A percentile compares a stretch with the other conserved stretches of the same genome.
These are phyloP conservation scores for Haplosporangium sp. DNA, from an alignment of 371 early-diverging fungal genomes.

Conservation along the genomic window DNA sequence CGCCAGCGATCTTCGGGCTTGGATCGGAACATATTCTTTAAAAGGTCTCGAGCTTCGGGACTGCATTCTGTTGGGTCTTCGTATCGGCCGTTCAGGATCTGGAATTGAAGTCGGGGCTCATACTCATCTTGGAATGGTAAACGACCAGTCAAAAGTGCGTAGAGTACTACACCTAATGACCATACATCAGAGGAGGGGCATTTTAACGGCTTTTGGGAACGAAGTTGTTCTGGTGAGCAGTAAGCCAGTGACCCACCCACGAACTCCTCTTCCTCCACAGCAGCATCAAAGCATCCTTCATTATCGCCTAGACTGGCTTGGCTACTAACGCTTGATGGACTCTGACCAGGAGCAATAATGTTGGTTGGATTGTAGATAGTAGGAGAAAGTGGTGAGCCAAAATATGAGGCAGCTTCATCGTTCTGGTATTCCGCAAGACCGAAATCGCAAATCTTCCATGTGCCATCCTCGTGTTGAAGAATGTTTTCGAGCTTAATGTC, in stretches of 20 bases:
- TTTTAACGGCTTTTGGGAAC: slow-evolving; percentile 51
- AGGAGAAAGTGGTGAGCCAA: slow-evolving; percentile 51
- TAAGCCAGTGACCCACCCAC: slow-evolving; percentile 82
- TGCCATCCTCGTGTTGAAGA: slow-evolving; percentile 62
- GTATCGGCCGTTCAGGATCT: slow-evolving; percentile 70
- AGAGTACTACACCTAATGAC: slow-evolving; percentile 86
- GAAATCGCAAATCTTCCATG: slow-evolving; percentile 91
- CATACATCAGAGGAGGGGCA: slow-evolving; percentile 81
- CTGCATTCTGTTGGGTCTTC: slow-evolving; percentile 54
- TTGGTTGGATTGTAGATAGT: slow-evolving; percentile 22
- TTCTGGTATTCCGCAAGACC: slow-evolving; percentile 76
- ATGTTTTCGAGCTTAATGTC: slow-evolving; percentile 97
- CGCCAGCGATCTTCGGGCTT: slow-evolving; percentile 49
- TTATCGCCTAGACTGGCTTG: not conserved
- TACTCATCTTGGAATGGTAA: slow-evolving; percentile 85
- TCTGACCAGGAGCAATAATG: not conserved
- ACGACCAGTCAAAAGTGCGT: slow-evolving; percentile 74
- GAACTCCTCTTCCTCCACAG: slow-evolving; percentile 32
- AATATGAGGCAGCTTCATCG: slow-evolving; percentile 36
- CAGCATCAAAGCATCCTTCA: slow-evolving; percentile 2
- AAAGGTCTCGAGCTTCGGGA: slow-evolving; percentile 24
- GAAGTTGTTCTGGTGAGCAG: slow-evolving; percentile 82
- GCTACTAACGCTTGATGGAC: slow-evolving; percentile 6
- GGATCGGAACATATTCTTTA: slow-evolving; percentile 33
- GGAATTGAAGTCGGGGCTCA: slow-evolving; percentile 75